Percentiles rank a stretch among this genome's conserved stretches.
These are phyloP conservation scores for Fistulinella cinereoalba DNA, from an alignment of 1,284 basidiomycete genomes.

Conservation along the genomic window DNA sequence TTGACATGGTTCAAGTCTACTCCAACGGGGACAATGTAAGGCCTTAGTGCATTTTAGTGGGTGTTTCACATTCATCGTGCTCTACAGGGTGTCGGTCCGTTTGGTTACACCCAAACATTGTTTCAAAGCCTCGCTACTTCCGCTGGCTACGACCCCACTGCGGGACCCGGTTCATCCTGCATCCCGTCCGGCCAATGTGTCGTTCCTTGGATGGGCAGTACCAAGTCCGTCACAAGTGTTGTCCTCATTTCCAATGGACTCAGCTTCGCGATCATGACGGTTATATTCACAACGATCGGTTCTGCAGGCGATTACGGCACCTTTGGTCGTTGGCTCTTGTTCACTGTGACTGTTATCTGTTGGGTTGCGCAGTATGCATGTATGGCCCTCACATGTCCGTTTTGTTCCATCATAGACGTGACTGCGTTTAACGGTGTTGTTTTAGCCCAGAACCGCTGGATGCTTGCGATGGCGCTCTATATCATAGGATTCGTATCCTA, in stretches of 20 bases:
- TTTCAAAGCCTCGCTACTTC: constrained; percentile 69
- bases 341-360: constrained; percentile 60
- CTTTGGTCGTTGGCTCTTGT: constrained; percentile 74
- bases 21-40: constrained; percentile 70
- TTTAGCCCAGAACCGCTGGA: constrained; percentile 67
- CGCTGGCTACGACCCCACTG: constrained; percentile 66
- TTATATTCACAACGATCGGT: constrained; percentile 81
- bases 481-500: constrained; percentile 79
- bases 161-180: constrained; percentile 67
- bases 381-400: constrained; percentile 62
- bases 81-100: constrained; percentile 57
- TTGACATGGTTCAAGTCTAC: constrained; percentile 46
- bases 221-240: constrained; percentile 69
- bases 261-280: constrained; percentile 77
- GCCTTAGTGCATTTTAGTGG: not conserved
- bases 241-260: constrained; percentile 74
- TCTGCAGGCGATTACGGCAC: constrained; percentile 80
- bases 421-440: constrained; percentile 35
- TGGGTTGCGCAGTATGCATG: constrained; percentile 77
- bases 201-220: constrained; percentile 69
- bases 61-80: not conserved
- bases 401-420: not conserved
- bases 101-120: constrained; percentile 64
- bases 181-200: constrained; percentile 67
- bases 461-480: constrained; percentile 71